Evolutionary conservation across 192 early-diverging fungal genomes (phyloP).

Genomic region (Lobosporangium transversale): DNA sequence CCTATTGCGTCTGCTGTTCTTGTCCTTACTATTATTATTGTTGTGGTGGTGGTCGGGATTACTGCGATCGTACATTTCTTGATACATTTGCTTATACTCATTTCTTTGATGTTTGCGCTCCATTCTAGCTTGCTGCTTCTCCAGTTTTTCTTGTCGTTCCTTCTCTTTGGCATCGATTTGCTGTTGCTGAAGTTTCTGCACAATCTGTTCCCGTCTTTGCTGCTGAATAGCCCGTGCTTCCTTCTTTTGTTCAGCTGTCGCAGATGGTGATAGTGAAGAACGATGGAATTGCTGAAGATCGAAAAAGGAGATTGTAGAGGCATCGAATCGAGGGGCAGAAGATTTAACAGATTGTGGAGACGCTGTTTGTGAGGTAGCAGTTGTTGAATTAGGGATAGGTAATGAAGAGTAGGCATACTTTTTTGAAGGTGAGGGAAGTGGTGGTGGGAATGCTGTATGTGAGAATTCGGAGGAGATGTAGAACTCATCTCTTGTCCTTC

Average conservation of each 20-base stretch:
- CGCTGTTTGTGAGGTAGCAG: not conserved
- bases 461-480: slow-evolving; percentile 5
- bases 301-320: slow-evolving; percentile 6
- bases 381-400: not conserved
- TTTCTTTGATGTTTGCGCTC: slow-evolving; percentile 31
- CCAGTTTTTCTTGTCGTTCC: slow-evolving; percentile 28
- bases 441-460: not conserved
- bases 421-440: too few relatives aligned
- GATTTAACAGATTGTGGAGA: not conserved
- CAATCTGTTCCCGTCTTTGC: slow-evolving; percentile 42
- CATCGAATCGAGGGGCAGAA: not conserved
- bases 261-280: slow-evolving; percentile 6
- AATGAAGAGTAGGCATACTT: too few relatives aligned
- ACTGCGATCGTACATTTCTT: slow-evolving; percentile 8
- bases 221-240: slow-evolving; percentile 24
- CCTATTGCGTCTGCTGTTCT: not conserved
- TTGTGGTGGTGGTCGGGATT: not conserved
- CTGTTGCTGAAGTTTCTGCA: slow-evolving; percentile 33
- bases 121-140: slow-evolving; percentile 28
- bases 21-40: not conserved
- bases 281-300: slow-evolving; percentile 18
- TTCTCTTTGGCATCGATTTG: slow-evolving; percentile 48
- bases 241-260: slow-evolving; percentile 12
- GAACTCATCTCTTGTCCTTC: slow-evolving; percentile 7
- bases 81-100: slow-evolving; percentile 24